These are phyloP conservation scores for Fraxinus quadrangulata DNA, from an alignment of 257 asterid genomes.

Conservation along the genomic window DNA sequence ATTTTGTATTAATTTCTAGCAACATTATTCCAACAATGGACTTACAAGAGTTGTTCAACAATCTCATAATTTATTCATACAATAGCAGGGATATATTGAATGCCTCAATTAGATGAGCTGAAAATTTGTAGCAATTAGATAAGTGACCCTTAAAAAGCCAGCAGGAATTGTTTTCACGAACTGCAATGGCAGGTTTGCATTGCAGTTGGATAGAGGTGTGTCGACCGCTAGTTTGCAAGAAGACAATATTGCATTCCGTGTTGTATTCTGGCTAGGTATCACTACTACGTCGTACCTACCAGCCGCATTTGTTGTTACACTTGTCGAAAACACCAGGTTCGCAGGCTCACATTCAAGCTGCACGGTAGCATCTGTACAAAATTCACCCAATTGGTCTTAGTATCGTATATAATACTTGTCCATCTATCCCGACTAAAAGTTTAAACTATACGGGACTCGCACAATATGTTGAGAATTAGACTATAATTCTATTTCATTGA, in stretches of 20 bases:
- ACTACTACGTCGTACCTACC: neutral
- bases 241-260: neutral
- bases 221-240: neutral
- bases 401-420: no score
- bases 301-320: neutral
- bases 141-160: neutral
- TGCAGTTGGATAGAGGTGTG: neutral
- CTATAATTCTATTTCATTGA: no score
- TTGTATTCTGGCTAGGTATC: neutral
- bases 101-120: neutral
- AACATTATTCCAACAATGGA: neutral
- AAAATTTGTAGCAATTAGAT: neutral
- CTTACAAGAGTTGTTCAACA: neutral
- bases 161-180: neutral
- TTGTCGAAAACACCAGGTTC: neutral
- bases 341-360: neutral
- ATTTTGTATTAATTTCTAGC: neutral
- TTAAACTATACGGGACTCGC: no score
- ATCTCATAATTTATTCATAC: neutral
- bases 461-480: no score
- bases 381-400: no score
- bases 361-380: neutral
- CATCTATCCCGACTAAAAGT: no score
- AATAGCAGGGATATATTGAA: neutral
- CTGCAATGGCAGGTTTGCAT: neutral